Conservation (phyloP, 768 basidiomycete species). For the Naematelia aurantialba region DNA sequence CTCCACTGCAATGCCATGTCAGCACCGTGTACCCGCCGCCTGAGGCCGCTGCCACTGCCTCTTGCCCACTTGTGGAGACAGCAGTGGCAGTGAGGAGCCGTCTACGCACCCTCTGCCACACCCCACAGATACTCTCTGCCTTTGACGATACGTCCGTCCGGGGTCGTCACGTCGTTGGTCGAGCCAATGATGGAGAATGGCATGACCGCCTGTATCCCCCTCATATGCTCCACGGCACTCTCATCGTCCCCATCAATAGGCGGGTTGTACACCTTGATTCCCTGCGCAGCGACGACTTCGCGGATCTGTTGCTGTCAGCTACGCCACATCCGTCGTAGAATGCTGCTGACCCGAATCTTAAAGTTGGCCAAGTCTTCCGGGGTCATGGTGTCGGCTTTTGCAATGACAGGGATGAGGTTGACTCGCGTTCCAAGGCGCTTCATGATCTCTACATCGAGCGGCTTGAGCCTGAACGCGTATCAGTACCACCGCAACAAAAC, state of each 20-base stretch:
- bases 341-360: slow-evolving; percentile 88
- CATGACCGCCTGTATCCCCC: slow-evolving; percentile 75
- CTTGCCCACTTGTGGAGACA: no score
- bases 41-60: no score
- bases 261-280: slow-evolving; percentile 90
- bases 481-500: no score
- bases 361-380: slow-evolving; percentile 85
- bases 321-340: slow-evolving; percentile 20
- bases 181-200: slow-evolving; percentile 99
- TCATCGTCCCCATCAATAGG: slow-evolving; percentile 87
- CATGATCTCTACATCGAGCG: slow-evolving; percentile 99
- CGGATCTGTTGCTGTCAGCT: slow-evolving; percentile 61
- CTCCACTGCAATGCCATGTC: slow-evolving; percentile 67
- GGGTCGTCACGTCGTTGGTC: slow-evolving; percentile 86
- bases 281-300: slow-evolving; percentile 82
- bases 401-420: slow-evolving; percentile 94
- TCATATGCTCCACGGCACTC: slow-evolving; percentile 79
- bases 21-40: no score
- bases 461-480: slow-evolving; percentile 69
- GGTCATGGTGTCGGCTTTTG: slow-evolving; percentile 96
- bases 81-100: not conserved
- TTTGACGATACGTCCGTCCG: slow-evolving; percentile 88
- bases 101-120: slow-evolving; percentile 83
- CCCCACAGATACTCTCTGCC: slow-evolving; percentile 99
- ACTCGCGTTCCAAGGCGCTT: slow-evolving; percentile 97